A percentile compares a stretch with the other conserved stretches of the same genome.
Conservation (phyloP, 2,329 filamentous ascomycete species). For the Trichoderma endophyticum region DNA sequence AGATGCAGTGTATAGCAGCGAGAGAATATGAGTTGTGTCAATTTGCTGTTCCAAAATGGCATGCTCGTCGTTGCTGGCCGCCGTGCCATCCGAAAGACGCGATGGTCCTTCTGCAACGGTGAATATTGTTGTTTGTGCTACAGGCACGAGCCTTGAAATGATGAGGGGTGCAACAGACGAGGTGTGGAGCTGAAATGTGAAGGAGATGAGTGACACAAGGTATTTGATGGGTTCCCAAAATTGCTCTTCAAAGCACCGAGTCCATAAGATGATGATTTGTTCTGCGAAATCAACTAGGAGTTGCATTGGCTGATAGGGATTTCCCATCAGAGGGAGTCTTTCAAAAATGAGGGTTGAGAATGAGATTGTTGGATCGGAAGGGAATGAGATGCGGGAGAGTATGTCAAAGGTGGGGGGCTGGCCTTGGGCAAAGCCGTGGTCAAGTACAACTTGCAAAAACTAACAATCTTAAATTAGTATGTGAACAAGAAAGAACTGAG, state of each 20-base stretch:
- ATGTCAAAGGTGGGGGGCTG: slow-evolving; percentile 65
- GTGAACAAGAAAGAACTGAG: not conserved
- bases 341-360: slow-evolving; percentile 67
- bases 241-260: slow-evolving; percentile 61
- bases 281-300: slow-evolving; percentile 63
- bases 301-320: slow-evolving; percentile 46
- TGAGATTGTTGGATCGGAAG: slow-evolving; percentile 58
- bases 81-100: slow-evolving; percentile 46
- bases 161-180: slow-evolving; percentile 57
- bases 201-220: slow-evolving; percentile 61
- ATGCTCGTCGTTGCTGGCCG: slow-evolving; percentile 40
- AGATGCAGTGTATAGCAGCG: slow-evolving; percentile 61
- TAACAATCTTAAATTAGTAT: slow-evolving; percentile 30
- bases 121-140: slow-evolving; percentile 58
- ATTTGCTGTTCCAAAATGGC: slow-evolving; percentile 50
- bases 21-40: slow-evolving; percentile 61
- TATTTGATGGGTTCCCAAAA: slow-evolving; percentile 62
- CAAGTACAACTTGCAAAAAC: slow-evolving; percentile 62
- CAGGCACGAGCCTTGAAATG: slow-evolving; percentile 53
- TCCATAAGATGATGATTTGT: slow-evolving; percentile 65
- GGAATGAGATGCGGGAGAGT: slow-evolving; percentile 61
- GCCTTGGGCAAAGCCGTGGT: slow-evolving; percentile 54
- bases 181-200: slow-evolving; percentile 61
- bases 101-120: slow-evolving; percentile 58
- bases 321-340: slow-evolving; percentile 58